Evolutionary conservation across 148 eudicot species (phyloP).

Genomic region (Fagopyrum esculentum): DNA sequence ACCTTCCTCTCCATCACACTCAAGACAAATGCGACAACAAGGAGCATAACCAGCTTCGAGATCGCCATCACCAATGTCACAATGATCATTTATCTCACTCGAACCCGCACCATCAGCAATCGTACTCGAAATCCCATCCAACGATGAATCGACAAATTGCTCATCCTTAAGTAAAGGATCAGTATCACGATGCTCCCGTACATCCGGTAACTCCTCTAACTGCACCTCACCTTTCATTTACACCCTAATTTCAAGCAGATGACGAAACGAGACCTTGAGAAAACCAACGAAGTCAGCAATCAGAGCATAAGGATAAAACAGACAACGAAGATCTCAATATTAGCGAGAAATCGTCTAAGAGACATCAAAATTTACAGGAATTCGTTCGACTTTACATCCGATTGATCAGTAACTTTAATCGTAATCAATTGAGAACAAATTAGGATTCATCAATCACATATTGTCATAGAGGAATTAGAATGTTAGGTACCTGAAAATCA

Average conservation of each 20-base stretch:
- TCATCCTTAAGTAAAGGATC: constrained; percentile 47
- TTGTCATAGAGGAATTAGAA: neutral
- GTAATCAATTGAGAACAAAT: neutral
- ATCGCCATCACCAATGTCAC: constrained; percentile 22
- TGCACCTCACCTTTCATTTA: constrained; percentile 43
- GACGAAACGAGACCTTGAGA: neutral
- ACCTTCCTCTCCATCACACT: constrained; percentile 71
- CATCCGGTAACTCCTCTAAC: constrained; percentile 35
- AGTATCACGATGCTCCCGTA: constrained; percentile 35
- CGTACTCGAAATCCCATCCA: constrained; percentile 7
- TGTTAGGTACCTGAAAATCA: constrained; percentile 5
- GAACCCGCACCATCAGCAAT: constrained; percentile 14
- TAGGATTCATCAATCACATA: neutral
- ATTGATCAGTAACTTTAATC: neutral
- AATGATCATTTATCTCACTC: constrained; percentile 29
- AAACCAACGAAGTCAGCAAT: neutral
- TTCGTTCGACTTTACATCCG: neutral
- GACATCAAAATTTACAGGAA: neutral
- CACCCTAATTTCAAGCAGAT: neutral
- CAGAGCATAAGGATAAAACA: neutral
- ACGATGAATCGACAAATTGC: constrained; percentile 17
- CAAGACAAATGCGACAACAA: constrained; percentile 81
- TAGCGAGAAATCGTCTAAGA: neutral
- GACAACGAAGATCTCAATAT: neutral
- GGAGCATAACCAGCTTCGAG: constrained; percentile 53